Base-by-base conservation (phyloP, 306 rosid genomes). In the Vigna trinervia region DNA sequence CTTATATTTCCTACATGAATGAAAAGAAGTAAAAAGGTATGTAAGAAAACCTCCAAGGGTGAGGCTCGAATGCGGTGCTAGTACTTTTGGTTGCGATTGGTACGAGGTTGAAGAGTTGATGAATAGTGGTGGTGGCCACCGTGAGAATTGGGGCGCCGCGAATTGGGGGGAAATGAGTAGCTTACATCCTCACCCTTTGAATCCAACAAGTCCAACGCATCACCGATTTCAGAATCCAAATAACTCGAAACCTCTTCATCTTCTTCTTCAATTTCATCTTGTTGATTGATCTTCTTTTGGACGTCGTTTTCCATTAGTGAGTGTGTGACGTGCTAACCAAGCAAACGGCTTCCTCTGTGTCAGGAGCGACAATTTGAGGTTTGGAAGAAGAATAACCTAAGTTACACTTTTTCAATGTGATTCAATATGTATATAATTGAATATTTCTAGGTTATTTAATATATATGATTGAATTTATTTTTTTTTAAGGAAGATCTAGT, bases 141-240 rank as follows among this genome's bases (percentile, higher is more conserved):
- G 20, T 92, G 93, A 65, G 97, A 95, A 63, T 92, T 94, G 12
- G 98, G 98, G 53, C 97, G 96, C 82, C 95, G 20, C 0, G 92
- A 87, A 78, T 75, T 87, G 69, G 83, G 90, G 2, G 89, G 65
- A 65, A 91, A 85, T 0, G 87, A 69, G 0, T 84, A 82, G 0
- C 89, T 89, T 11, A 78, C 86, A 1, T 70, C 71, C 12, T 83
- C 91, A 17, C 84, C 87, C 85, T 83, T 88, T 0, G 87, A 75
- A 60, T 94, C 97, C 81, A 92, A 77, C 85, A 85, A 88, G 32
- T 92, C 98, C 85, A 89, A 79, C 12, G 95, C 96, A 0, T 94
- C 94, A 4, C 85, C 93, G 14, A 89, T 88, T 67, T 92, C 97
- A 1, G 96, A 89, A 62, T 87, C 98, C 5, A 91, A 90, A 48